Percentiles rank a stretch among this genome's conserved stretches.
Evolutionary conservation across 306 rosid genomes (phyloP).

Genomic region (Medicago arabica): DNA sequence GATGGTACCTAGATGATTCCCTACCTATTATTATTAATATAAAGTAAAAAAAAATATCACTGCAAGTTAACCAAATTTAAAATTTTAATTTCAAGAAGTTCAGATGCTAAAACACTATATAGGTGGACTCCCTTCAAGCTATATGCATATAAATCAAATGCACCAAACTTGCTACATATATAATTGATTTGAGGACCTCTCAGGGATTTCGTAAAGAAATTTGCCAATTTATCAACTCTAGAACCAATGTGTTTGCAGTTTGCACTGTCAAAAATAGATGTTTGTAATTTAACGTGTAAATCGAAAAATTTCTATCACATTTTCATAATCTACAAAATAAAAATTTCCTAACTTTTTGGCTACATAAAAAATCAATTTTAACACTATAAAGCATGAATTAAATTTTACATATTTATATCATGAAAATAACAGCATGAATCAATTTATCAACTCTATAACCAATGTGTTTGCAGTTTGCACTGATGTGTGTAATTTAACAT

Average conservation of each 20-base stretch:
- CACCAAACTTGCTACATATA: neutral
- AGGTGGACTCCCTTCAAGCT: neutral
- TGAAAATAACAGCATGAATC: no score
- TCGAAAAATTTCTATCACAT: neutral
- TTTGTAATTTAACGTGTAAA: neutral
- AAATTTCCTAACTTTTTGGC: neutral
- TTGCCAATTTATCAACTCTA: neutral
- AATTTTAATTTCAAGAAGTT: neutral
- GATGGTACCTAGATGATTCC: neutral
- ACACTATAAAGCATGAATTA: neutral
- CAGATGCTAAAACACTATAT: neutral
- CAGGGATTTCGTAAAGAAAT: neutral
- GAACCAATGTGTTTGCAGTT: neutral
- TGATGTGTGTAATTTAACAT: no score
- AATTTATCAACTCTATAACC: neutral
- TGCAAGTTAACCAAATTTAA: neutral
- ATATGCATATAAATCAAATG: neutral
- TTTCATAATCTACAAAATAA: neutral
- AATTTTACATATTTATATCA: neutral
- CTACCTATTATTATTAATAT: neutral
- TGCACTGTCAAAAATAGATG: neutral
- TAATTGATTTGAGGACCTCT: neutral
- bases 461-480: neutral
- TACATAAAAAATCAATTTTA: neutral
- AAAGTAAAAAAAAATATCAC: neutral